phyloP scores from a whole-genome alignment of 306 rosid genomes.

The Fagus crenata region DNA sequence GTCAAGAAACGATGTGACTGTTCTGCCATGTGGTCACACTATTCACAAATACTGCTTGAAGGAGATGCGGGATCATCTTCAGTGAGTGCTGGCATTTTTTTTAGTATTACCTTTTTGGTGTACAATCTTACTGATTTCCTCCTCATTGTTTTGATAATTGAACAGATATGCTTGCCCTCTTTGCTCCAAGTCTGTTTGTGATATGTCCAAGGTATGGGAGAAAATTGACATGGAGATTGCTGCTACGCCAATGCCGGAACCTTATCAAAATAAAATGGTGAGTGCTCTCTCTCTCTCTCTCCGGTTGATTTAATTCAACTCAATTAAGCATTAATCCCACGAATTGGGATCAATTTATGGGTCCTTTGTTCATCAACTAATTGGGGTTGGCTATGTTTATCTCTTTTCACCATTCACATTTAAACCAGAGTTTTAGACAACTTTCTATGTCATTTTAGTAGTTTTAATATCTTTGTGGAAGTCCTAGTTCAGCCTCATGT shows the following conservation, averaged over 20 bases:
- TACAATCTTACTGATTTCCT: neutral
- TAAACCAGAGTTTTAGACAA: neutral
- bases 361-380: too few relatives aligned
- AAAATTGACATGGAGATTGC: constrained; percentile 80
- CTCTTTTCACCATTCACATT: neutral
- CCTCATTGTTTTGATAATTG: neutral
- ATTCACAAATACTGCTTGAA: constrained; percentile 69
- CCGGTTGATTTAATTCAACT: neutral
- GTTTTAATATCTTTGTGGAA: neutral
- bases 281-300: constrained; percentile 5
- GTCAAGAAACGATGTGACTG: constrained; percentile 57
- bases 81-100: constrained; percentile 48
- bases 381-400: too few relatives aligned
- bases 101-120: neutral
- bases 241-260: constrained; percentile 68
- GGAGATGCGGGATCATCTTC: constrained; percentile 79
- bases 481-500: too few relatives aligned
- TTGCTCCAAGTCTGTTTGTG: constrained; percentile 84
- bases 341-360: too few relatives aligned
- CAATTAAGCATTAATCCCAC: too few relatives aligned
- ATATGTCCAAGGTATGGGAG: constrained; percentile 94
- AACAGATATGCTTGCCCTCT: constrained; percentile 83
- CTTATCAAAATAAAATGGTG: constrained; percentile 60
- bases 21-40: constrained; percentile 84
- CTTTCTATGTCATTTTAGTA: neutral